Evolutionary conservation across 2,329 filamentous ascomycete species (phyloP).

Genomic region (Pseudogymnoascus sp.): DNA sequence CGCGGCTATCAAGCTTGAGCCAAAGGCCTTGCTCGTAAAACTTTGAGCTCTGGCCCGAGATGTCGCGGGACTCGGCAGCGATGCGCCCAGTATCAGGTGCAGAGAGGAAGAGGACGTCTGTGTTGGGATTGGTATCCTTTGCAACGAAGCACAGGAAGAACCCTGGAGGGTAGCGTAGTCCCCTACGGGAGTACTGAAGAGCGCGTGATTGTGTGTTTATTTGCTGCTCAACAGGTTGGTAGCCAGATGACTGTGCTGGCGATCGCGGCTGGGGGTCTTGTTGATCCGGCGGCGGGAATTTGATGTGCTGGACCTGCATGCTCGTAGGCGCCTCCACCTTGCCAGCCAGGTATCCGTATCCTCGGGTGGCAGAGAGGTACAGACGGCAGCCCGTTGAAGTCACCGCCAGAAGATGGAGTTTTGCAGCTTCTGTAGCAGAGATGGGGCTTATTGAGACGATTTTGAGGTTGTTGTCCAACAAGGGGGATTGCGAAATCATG

Average conservation of each 20-base stretch:
- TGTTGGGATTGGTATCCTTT: slow-evolving; percentile 48
- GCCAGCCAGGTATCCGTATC: slow-evolving; percentile 53
- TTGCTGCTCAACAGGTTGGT: slow-evolving; percentile 17
- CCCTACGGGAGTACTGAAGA: slow-evolving; percentile 42
- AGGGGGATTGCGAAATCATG: slow-evolving; percentile 63
- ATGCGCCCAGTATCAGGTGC: slow-evolving; percentile 86
- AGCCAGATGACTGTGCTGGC: slow-evolving; percentile 20
- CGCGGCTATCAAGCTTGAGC: slow-evolving; percentile 64
- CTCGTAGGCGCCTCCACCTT: slow-evolving; percentile 64
- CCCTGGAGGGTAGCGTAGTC: slow-evolving; percentile 68
- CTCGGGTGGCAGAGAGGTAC: slow-evolving; percentile 79
- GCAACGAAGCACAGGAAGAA: slow-evolving; percentile 82
- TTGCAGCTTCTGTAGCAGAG: slow-evolving; percentile 66
- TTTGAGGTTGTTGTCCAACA: slow-evolving; percentile 60
- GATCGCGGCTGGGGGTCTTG: slow-evolving; percentile 25
- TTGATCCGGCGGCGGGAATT: slow-evolving; percentile 65
- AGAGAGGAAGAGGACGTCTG: slow-evolving; percentile 71
- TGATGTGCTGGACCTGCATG: slow-evolving; percentile 97
- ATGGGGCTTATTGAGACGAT: slow-evolving; percentile 86
- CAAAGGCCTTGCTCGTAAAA: slow-evolving; percentile 76
- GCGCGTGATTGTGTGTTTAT: slow-evolving; percentile 36
- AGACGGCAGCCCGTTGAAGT: slow-evolving; percentile 86
- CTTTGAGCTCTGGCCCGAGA: slow-evolving; percentile 19
- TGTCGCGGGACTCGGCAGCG: slow-evolving; percentile 42
- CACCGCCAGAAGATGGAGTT: slow-evolving; percentile 81